Percentiles rank a stretch among this genome's conserved stretches.
Conservation (phyloP, 2,329 filamentous ascomycete species). For the Periconia macrospinosa region DNA sequence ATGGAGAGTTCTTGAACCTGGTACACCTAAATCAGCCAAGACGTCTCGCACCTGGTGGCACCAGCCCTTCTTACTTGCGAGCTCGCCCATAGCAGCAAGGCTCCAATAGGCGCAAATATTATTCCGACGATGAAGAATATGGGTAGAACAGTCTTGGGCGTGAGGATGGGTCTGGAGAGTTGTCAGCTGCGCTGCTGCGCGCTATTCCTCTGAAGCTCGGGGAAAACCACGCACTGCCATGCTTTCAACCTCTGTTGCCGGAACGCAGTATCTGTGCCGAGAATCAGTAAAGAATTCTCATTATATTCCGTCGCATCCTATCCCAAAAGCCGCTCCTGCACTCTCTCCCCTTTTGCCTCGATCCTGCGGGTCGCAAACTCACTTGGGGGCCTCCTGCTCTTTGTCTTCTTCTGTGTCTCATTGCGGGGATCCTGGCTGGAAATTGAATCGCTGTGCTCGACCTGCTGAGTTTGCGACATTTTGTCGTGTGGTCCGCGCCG, state of each 20-base stretch:
- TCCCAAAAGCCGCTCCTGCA: neutral
- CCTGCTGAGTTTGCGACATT: constrained; percentile 51
- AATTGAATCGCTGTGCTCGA: constrained; percentile 48
- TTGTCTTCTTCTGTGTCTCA: constrained; percentile 63
- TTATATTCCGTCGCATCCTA: constrained; percentile 7
- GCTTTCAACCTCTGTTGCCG: constrained; percentile 95
- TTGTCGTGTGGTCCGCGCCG: constrained; percentile 27
- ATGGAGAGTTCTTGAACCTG: constrained; percentile 89
- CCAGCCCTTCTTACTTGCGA: constrained; percentile 60
- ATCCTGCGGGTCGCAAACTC: constrained; percentile 33
- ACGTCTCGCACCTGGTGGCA: neutral
- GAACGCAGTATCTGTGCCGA: constrained; percentile 80
- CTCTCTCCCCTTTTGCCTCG: neutral
- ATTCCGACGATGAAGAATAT: constrained; percentile 89
- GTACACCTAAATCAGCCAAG: constrained; percentile 13
- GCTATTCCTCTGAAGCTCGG: neutral
- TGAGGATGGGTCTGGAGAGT: constrained; percentile 77
- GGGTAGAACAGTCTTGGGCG: constrained; percentile 88
- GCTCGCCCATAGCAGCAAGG: constrained; percentile 82
- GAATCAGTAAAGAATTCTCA: constrained; percentile 20
- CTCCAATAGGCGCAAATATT: constrained; percentile 92
- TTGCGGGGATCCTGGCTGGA: constrained; percentile 47
- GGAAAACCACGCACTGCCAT: constrained; percentile 76
- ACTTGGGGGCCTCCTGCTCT: constrained; percentile 92
- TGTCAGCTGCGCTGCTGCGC: constrained; percentile 39